These are phyloP conservation scores for Polygonum maritimum DNA, from an alignment of 148 eudicot species.

Conservation along the genomic window DNA sequence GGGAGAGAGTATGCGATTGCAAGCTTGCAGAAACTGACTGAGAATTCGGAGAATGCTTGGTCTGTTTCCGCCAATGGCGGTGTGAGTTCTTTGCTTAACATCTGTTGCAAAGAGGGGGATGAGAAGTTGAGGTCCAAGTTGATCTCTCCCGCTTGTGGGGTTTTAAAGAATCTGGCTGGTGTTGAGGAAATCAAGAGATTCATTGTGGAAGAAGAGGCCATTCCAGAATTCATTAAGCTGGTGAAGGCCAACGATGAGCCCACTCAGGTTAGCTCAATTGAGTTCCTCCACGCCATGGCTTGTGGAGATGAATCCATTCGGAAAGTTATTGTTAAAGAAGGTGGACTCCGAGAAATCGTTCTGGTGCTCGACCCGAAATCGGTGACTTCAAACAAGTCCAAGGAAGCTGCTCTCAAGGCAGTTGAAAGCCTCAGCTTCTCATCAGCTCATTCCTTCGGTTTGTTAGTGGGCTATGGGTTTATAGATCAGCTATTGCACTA, in stretches of 20 bases:
- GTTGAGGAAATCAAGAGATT: conserved; percentile 83
- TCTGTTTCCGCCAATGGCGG: conserved; percentile 89
- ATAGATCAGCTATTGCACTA: conserved; percentile 46
- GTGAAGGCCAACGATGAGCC: conserved; percentile 46
- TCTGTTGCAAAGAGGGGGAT: conserved; percentile 24
- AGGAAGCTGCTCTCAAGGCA: conserved; percentile 52
- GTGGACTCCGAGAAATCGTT: conserved; percentile 40
- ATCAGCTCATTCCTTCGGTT: conserved; percentile 23
- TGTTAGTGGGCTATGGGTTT: conserved; percentile 46
- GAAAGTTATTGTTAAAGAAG: conserved; percentile 34
- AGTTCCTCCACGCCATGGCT: conserved; percentile 50
- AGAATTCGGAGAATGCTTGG: conserved; percentile 84
- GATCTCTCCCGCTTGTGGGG: conserved; percentile 50
- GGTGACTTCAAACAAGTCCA: conserved; percentile 29
- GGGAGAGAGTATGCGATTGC: conserved; percentile 39
- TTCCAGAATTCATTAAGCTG: conserved; percentile 35
- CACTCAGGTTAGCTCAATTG: conserved; percentile 38
- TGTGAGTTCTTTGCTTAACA: conserved; percentile 42
- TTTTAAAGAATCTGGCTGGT: conserved; percentile 58
- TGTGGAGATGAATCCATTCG: conserved; percentile 39
- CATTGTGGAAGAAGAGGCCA: conserved; percentile 63
- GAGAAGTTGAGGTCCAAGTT: conserved; percentile 21
- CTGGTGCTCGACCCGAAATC: conserved; percentile 50
- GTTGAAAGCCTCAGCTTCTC: conserved; percentile 42
- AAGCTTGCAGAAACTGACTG: conserved; percentile 50